Evolutionary conservation across 768 basidiomycete species (phyloP).

Genomic region (Grammothele lineata): DNA sequence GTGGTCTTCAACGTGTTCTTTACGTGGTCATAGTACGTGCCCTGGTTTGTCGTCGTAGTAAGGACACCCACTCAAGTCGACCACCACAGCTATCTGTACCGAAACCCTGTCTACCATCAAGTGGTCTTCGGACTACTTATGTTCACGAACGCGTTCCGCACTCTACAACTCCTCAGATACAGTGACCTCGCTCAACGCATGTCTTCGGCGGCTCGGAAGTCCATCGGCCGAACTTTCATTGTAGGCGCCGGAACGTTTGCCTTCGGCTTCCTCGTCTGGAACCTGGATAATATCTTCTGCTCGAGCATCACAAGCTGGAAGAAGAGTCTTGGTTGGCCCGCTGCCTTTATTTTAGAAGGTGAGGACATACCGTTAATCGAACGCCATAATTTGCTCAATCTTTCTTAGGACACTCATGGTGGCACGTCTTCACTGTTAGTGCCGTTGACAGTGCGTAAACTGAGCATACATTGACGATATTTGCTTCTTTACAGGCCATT

Average conservation of each 20-base stretch:
- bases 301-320: slow-evolving; percentile 53
- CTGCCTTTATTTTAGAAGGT: slow-evolving; percentile 65
- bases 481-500: slow-evolving; percentile 21
- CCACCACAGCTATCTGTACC: slow-evolving; percentile 59
- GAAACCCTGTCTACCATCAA: slow-evolving; percentile 81
- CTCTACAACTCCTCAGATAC: slow-evolving; percentile 47
- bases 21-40: slow-evolving; percentile 69
- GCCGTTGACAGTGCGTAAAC: not conserved
- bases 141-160: slow-evolving; percentile 42
- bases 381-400: slow-evolving; percentile 1
- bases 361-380: slow-evolving; percentile 2
- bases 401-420: slow-evolving; percentile 62
- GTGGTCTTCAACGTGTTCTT: slow-evolving; percentile 57
- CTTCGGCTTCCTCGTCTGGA: slow-evolving; percentile 72
- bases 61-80: too few relatives aligned
- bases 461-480: slow-evolving; percentile 4
- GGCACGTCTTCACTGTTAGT: slow-evolving; percentile 64
- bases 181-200: slow-evolving; percentile 37
- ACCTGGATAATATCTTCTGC: slow-evolving; percentile 78
- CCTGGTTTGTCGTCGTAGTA: too few relatives aligned
- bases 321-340: slow-evolving; percentile 54
- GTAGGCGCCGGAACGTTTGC: slow-evolving; percentile 54
- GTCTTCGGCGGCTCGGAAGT: slow-evolving; percentile 37
- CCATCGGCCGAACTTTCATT: slow-evolving; percentile 43
- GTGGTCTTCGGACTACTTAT: slow-evolving; percentile 62